Evolutionary conservation across 164 flowering plant genomes (phyloP), one percentile per base, ranked within the genome.

Genomic region (Piper longum): DNA sequence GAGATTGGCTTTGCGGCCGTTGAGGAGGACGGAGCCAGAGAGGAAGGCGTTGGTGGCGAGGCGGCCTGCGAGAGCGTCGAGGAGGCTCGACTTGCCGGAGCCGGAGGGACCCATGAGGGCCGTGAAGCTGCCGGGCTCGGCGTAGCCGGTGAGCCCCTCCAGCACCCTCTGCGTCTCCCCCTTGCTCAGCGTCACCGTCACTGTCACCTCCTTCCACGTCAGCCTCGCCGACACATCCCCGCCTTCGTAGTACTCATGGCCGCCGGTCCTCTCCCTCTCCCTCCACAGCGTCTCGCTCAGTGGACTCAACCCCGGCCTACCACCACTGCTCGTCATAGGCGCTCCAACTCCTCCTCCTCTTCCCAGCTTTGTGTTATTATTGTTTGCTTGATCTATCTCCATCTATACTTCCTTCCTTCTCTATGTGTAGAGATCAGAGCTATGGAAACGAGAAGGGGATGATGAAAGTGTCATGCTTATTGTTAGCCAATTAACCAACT

Each of bases 41-140:
- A 82, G 84, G 74, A 91, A 91, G 9, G 95, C 95, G 64, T 91
- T 91, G 41, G 96, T 64, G 6, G 97, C 97, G 4, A 88, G 81
- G 17, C 97, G 85, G 57, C 97, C 77, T 12, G 97, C 79, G 16
- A 91, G 87, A 9, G 97, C 93, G 65, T 91, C 97, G 3, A 91
- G 93, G 16, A 91, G 76, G 2, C 96, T 91, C 0, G 97, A 91
- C 67, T 91, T 91, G 0, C 97, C 97, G 0, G 97, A 91, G 55
- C 96, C 96, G 18, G 97, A 88, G 8, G 97, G 97, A 4, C 97
- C 97, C 97, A 91, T 91, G 62, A 91, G 85, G 2, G 93, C 93
- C 0, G 85, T 91, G 45, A 91, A 66, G 16, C 73, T 69, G 5
- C 97, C 91, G 1, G 97, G 96, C 73, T 86, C 89, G 3, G 97